These are phyloP conservation scores for Vitis riparia DNA, from an alignment of 164 flowering plant species.

Conservation along the genomic window DNA sequence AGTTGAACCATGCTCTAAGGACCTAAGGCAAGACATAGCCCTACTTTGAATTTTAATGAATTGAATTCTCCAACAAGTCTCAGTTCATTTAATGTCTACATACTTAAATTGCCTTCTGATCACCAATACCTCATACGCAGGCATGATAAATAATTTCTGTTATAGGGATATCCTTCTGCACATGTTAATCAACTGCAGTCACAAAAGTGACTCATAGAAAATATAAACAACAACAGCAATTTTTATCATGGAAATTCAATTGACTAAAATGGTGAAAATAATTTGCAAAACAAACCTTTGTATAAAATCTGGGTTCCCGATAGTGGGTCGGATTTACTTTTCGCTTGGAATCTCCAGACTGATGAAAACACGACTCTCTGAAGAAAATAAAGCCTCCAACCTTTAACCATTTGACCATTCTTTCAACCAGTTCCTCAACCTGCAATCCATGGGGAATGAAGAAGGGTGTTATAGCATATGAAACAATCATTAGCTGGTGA, in stretches of 20 bases:
- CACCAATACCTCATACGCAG: too few relatives aligned
- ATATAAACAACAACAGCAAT: neutral
- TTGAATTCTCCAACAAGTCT: too few relatives aligned
- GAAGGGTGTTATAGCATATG: neutral
- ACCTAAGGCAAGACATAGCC: neutral
- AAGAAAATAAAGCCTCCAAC: conserved; percentile 91
- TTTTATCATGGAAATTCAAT: neutral
- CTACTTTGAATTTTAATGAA: too few relatives aligned
- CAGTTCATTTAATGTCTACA: neutral
- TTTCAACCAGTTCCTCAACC: conserved; percentile 73
- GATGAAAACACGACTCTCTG: conserved; percentile 95
- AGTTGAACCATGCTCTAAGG: too few relatives aligned
- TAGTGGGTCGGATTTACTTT: conserved; percentile 86
- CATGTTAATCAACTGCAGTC: neutral
- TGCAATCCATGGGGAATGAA: conserved; percentile 19
- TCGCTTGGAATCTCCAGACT: conserved; percentile 84
- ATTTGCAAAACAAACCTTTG: conserved; percentile 58
- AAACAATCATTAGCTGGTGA: neutral
- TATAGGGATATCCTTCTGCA: neutral
- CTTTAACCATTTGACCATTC: conserved; percentile 87
- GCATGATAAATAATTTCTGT: neutral
- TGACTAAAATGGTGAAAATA: too few relatives aligned
- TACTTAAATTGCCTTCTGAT: neutral
- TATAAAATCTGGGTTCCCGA: conserved; percentile 87
- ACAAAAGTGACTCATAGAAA: neutral